Percentiles rank a stretch among this genome's conserved stretches.
These are phyloP conservation scores for Hibiscus mutabilis DNA, from an alignment of 345 rosid genomes.

Conservation along the genomic window DNA sequence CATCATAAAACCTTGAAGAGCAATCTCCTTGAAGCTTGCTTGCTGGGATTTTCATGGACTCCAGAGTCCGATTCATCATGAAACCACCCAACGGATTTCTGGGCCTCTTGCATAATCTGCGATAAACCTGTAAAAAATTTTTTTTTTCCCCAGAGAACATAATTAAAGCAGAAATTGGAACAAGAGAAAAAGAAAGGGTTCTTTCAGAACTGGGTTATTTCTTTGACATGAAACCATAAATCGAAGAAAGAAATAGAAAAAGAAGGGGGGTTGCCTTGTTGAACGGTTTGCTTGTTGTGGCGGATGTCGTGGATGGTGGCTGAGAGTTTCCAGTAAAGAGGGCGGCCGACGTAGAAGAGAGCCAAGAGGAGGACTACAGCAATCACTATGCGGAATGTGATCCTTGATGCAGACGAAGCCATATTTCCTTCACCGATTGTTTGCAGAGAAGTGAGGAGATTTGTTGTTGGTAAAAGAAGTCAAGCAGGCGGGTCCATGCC, in stretches of 20 bases:
- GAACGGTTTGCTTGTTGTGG: slow-evolving; percentile 67
- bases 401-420: slow-evolving; percentile 37
- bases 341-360: slow-evolving; percentile 69
- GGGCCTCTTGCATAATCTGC: slow-evolving; percentile 5
- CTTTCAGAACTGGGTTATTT: neutral
- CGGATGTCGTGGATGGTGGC: slow-evolving; percentile 88
- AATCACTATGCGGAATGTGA: slow-evolving; percentile 36
- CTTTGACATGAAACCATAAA: neutral
- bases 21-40: slow-evolving; percentile 3
- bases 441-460: neutral
- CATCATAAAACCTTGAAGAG: neutral
- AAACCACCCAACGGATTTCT: slow-evolving; percentile 3
- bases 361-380: slow-evolving; percentile 27
- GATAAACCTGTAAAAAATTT: slow-evolving; percentile 1
- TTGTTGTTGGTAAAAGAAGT: neutral
- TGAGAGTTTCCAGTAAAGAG: slow-evolving; percentile 89
- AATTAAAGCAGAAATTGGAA: neutral
- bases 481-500: neutral
- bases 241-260: neutral
- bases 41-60: neutral
- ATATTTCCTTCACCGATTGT: slow-evolving; percentile 6
- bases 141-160: too few species aligned
- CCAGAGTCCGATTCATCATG: neutral
- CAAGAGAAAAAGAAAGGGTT: neutral
- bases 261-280: slow-evolving; percentile 37